Conservation (phyloP, 345 rosid species). For the Erysimum cheiranthoides region DNA sequence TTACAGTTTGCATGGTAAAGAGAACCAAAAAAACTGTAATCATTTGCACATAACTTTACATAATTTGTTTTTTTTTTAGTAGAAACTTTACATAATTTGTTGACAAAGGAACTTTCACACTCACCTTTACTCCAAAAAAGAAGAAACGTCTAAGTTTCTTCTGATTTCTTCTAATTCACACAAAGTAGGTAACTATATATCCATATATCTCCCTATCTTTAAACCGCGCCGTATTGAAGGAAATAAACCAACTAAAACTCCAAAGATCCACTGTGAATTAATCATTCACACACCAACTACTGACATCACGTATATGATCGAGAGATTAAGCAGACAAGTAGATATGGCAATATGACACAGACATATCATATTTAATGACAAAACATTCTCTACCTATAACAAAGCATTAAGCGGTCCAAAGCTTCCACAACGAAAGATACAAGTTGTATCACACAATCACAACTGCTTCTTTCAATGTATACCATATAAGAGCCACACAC, state of each 20-base stretch:
- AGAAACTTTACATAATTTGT: conserved; percentile 21
- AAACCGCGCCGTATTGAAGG: background rate
- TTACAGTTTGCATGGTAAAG: background rate
- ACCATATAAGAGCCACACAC: conserved; percentile 58
- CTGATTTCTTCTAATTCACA: conserved; percentile 15
- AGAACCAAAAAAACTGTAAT: background rate
- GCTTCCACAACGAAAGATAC: conserved; percentile 19
- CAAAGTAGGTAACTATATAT: too few relatives aligned
- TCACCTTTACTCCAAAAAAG: conserved; percentile 10
- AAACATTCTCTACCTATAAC: conserved; percentile 29
- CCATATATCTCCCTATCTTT: too few relatives aligned
- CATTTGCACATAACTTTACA: conserved; percentile 8
- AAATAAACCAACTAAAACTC: background rate
- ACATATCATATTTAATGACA: conserved; percentile 18
- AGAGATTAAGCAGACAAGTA: conserved; percentile 20
- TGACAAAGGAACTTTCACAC: background rate
- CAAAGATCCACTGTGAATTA: background rate
- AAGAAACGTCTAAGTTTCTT: conserved; percentile 13
- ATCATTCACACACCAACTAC: background rate
- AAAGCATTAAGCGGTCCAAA: conserved; percentile 21
- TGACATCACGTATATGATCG: background rate
- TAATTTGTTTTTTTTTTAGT: too few relatives aligned
- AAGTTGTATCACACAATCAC: conserved; percentile 1
- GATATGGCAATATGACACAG: conserved; percentile 19
- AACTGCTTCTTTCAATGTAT: conserved; percentile 17